These are phyloP conservation scores for Tulasnella calospora DNA, from an alignment of 768 basidiomycete species.

Conservation along the genomic window DNA sequence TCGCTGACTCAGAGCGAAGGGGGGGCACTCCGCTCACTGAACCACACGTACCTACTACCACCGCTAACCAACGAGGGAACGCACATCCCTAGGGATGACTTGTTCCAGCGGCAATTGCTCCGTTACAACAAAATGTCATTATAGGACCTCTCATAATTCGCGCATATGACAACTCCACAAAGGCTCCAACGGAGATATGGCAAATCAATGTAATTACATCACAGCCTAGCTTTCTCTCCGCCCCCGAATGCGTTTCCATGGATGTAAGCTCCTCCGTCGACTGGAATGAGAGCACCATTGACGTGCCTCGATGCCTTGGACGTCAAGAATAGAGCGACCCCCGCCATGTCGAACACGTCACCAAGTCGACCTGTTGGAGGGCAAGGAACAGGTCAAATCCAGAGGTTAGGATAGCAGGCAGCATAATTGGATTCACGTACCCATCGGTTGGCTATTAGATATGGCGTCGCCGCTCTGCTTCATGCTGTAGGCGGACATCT, in stretches of 20 bases:
- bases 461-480: constrained; percentile 54
- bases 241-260: neutral
- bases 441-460: constrained; percentile 54
- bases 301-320: constrained; percentile 69
- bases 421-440: constrained; percentile 37
- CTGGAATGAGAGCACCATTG: constrained; percentile 63
- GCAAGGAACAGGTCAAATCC: neutral
- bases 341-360: constrained; percentile 61
- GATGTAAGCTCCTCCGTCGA: constrained; percentile 56
- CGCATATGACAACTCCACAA: neutral
- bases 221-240: constrained; percentile 5
- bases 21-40: too few species aligned
- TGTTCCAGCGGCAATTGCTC: neutral
- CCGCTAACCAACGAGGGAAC: too few species aligned
- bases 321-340: constrained; percentile 60
- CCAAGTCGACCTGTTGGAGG: constrained; percentile 56
- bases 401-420: neutral
- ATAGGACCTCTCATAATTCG: neutral
- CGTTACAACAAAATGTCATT: neutral
- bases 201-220: neutral
- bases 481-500: constrained; percentile 75
- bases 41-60: too few species aligned
- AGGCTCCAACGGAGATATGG: neutral
- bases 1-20: too few species aligned
- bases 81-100: too few species aligned